These are phyloP conservation scores for Aegilops longissima DNA, from an alignment of 176 grass and related monocot genomes.

Conservation along the genomic window DNA sequence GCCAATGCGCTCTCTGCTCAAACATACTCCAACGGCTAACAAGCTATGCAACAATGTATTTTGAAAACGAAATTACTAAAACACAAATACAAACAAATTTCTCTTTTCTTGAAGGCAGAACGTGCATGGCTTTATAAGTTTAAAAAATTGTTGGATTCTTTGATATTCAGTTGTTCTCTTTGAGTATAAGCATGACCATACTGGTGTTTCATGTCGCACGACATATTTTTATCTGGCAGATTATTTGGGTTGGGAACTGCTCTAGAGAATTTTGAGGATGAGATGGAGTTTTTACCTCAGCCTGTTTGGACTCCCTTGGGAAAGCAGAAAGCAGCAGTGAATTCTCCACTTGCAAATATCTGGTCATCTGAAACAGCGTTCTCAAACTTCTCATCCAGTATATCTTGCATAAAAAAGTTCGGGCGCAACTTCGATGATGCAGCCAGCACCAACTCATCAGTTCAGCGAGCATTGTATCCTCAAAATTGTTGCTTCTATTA, in stretches of 20 bases:
- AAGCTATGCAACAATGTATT: neutral
- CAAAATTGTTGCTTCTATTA: neutral
- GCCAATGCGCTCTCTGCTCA: neutral
- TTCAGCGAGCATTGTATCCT: slow-evolving; percentile 70
- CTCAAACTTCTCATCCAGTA: slow-evolving; percentile 39
- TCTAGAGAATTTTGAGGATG: slow-evolving; percentile 17
- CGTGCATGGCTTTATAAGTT: neutral
- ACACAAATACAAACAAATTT: neutral
- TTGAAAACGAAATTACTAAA: neutral
- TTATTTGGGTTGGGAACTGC: slow-evolving; percentile 43
- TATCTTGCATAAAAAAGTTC: slow-evolving; percentile 61
- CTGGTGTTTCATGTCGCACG: neutral
- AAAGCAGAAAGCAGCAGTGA: slow-evolving; percentile 20
- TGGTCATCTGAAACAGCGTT: slow-evolving; percentile 31
- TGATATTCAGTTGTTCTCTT: slow-evolving; percentile 9
- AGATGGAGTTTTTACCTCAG: slow-evolving; percentile 40
- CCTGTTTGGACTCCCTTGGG: slow-evolving; percentile 39
- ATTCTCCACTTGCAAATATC: slow-evolving; percentile 46
- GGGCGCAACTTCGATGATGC: neutral
- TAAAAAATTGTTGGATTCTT: neutral
- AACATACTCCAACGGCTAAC: neutral
- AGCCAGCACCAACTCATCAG: slow-evolving; percentile 28
- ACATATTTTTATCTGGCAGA: slow-evolving; percentile 28
- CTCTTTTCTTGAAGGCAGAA: neutral
- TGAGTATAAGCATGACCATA: neutral